phyloP scores from a whole-genome alignment of 139 green algal genomes.

The Chlorella ohadii region DNA sequence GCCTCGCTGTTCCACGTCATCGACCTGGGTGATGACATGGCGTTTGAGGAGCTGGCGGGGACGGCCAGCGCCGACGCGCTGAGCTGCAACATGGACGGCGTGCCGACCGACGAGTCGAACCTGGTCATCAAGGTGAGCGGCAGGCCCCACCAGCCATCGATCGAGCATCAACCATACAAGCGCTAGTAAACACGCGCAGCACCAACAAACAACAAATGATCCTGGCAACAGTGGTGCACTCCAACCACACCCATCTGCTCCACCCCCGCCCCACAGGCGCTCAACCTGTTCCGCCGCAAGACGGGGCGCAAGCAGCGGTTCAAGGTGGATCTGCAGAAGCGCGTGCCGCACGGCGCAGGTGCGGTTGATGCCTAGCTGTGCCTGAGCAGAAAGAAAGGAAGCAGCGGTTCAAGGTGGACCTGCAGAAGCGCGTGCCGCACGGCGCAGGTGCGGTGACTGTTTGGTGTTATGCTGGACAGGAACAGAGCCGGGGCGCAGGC shows the following conservation, averaged over 20 bases:
- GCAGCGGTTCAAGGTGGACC: constrained; percentile 75
- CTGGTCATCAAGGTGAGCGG: constrained; percentile 88
- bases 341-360: constrained; percentile 87
- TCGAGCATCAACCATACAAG: too few species aligned
- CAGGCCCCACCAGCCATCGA: too few species aligned
- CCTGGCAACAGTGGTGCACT: neutral
- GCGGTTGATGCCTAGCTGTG: too few species aligned
- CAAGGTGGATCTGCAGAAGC: constrained; percentile 89
- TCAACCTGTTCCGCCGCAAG: constrained; percentile 88
- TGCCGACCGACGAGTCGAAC: constrained; percentile 95
- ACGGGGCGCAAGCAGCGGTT: constrained; percentile 75
- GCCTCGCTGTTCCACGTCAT: constrained; percentile 98
- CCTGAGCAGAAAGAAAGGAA: neutral
- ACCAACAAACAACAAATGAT: too few species aligned
- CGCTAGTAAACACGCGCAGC: too few species aligned
- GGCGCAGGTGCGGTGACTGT: constrained; percentile 53
- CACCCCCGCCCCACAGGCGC: constrained; percentile 57
- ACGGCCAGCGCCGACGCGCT: constrained; percentile 74
- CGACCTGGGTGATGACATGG: constrained; percentile 94
- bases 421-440: constrained; percentile 95
- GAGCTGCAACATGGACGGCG: constrained; percentile 78
- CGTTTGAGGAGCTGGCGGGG: constrained; percentile 65
- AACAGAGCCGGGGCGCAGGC: neutral
- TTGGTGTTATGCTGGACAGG: too few species aligned
- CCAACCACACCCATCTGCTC: too few species aligned